Base-by-base conservation (phyloP, 1,284 basidiomycete species). In the Ustilago bromivora region DNA sequence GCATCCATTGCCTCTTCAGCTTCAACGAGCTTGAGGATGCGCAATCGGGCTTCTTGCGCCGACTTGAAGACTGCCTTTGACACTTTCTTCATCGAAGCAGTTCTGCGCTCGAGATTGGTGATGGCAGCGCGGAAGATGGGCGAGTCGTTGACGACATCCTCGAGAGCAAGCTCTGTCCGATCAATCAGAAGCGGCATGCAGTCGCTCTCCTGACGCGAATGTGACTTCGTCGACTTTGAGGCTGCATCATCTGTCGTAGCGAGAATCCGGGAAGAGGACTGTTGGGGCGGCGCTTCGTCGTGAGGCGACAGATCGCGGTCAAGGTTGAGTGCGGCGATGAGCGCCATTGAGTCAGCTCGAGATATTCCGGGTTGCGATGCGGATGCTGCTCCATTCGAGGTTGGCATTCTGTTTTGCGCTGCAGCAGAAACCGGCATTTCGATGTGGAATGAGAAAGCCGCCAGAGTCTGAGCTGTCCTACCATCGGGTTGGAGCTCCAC, bases 121-220 rank as follows among this genome's bases (percentile, higher is more conserved):
- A 83, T 35, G 10, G 82, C 78, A 11, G 82, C 82, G 13, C 82
- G 71, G 43, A 83, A 66, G 59, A 82, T 66, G 28, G 82, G 82
- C 41, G 79, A 80, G 19, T 83, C 81, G 19, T 60, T 75, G 34
- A 61, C 66, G 57, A 79, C 43, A 28, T 76, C 72, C 6, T 65
- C 66, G 12, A 82, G 63, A 4, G 66, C 40, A 15, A 82, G 68
- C 63, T 82, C 81, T 13, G 76, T 80, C n/a, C 69, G 78, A 40
- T 82, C 66, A 36, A 82, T 57, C 12, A 54, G 40, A 8, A 74
- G 23, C 1, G 54, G 54, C 28, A 38, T 17, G 11, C 5, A 8
- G 11, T 28, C 10, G 28, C 4, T 28, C n/a, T 57, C 31, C 15
- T 53, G 28, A 3, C 32, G 32, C 23, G 35, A 11, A 4, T 51